These are phyloP conservation scores for Gossypium trilobum DNA, from an alignment of 441 rosid genomes.

Conservation along the genomic window DNA sequence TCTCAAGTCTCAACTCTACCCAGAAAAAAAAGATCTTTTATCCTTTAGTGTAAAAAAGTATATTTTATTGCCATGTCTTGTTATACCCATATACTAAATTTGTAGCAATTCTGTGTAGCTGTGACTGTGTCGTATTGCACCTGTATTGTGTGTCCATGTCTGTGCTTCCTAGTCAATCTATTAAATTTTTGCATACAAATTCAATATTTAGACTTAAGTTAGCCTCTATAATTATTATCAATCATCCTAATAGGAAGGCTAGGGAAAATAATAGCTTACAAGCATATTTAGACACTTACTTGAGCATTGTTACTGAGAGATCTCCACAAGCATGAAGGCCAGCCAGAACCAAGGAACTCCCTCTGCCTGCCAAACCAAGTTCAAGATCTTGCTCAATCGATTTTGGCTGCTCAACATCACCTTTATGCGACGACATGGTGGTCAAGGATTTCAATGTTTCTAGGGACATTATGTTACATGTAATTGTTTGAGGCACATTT, in stretches of 20 bases:
- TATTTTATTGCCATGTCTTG: not conserved
- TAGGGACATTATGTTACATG: conserved; percentile 55
- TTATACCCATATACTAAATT: not conserved
- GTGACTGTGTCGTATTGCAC: not conserved
- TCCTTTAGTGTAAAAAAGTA: not conserved
- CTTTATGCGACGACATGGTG: conserved; percentile 20
- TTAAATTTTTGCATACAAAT: not conserved
- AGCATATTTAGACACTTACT: conserved; percentile 36
- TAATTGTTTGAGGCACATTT: conserved; percentile 57
- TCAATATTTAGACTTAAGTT: not conserved
- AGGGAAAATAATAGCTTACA: not conserved
- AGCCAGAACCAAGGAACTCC: conserved; percentile 59
- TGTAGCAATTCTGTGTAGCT: not conserved
- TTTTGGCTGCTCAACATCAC: conserved; percentile 27
- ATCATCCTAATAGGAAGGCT: not conserved
- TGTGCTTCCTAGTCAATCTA: not conserved
- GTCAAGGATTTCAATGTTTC: conserved; percentile 56
- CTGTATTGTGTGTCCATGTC: not conserved
- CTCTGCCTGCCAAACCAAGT: conserved; percentile 14
- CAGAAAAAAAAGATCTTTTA: not conserved
- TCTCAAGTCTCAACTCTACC: not conserved
- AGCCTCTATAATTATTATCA: not conserved
- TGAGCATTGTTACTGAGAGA: conserved; percentile 85
- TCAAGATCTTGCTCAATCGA: conserved; percentile 19
- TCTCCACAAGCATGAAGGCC: conserved; percentile 97